Percentiles rank a stretch among this genome's conserved stretches.
Evolutionary conservation across 805 yeast species (phyloP).

Genomic region (Starmerella floricola): DNA sequence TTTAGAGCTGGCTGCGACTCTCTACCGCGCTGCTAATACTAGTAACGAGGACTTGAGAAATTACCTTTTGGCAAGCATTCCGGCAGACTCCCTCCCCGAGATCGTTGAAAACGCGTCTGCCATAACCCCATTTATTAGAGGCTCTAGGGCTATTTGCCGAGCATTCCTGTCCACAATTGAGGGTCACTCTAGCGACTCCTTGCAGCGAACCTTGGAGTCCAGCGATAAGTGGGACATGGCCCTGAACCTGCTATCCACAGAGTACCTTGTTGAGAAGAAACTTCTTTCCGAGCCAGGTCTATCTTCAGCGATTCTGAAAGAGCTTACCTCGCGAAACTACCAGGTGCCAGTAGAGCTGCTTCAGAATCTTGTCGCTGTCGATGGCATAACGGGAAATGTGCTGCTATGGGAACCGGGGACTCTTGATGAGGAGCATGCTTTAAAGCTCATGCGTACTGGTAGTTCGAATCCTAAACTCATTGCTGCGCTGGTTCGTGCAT

Average conservation of each 20-base stretch:
- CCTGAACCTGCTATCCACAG: slow-evolving; percentile 7
- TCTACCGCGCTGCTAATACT: slow-evolving; percentile 10
- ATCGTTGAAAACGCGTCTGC: slow-evolving; percentile 10
- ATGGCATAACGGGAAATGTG: slow-evolving; percentile 12
- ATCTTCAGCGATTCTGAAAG: neutral
- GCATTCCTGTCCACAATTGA: slow-evolving; percentile 10
- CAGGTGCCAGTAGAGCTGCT: neutral
- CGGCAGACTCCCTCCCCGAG: slow-evolving; percentile 11
- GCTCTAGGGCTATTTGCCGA: neutral
- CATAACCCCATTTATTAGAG: slow-evolving; percentile 5
- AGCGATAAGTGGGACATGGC: slow-evolving; percentile 18
- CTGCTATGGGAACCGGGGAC: slow-evolving; percentile 3
- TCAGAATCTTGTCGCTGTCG: neutral
- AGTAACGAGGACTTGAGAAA: slow-evolving; percentile 7
- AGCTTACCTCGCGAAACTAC: neutral
- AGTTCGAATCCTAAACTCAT: slow-evolving; percentile 1
- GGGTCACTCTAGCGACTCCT: slow-evolving; percentile 5
- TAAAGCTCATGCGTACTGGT: slow-evolving; percentile 1
- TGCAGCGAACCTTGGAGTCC: slow-evolving; percentile 6
- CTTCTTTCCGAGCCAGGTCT: neutral
- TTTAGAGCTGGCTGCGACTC: slow-evolving; percentile 22
- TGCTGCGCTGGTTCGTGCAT: slow-evolving; percentile 15
- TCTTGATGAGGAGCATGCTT: slow-evolving; percentile 1
- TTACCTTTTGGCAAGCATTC: slow-evolving; percentile 19
- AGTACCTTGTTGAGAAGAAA: slow-evolving; percentile 8